Percentiles rank a stretch among this genome's conserved stretches.
These are phyloP conservation scores for Lodderomyces elongisporus DNA, from an alignment of 1,139 yeast genomes.

Conservation along the genomic window DNA sequence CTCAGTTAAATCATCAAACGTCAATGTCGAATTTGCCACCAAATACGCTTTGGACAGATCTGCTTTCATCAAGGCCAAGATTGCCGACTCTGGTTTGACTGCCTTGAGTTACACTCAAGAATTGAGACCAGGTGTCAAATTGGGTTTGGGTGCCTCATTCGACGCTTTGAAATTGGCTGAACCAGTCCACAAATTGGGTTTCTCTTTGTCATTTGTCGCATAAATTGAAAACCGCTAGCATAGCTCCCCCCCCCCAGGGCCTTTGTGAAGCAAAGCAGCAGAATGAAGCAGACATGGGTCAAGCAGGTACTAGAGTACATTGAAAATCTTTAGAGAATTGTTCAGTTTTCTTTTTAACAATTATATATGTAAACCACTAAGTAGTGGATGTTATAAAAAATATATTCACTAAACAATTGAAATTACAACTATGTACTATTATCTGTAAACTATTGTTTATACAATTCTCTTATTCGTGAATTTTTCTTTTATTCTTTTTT, in stretches of 20 bases:
- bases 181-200: constrained; percentile 97
- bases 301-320: background rate
- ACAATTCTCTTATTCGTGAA: background rate
- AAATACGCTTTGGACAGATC: constrained; percentile 85
- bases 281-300: too few species aligned
- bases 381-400: too few species aligned
- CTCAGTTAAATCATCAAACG: constrained; percentile 65
- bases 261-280: too few species aligned
- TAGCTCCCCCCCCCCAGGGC: background rate
- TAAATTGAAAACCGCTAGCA: constrained; percentile 39
- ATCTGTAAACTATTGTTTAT: too few species aligned
- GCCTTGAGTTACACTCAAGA: constrained; percentile 93
- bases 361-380: too few species aligned
- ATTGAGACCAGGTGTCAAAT: constrained; percentile 93
- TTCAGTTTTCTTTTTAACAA: too few species aligned
- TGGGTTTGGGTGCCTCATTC: constrained; percentile 96
- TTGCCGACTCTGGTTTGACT: constrained; percentile 94
- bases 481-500: constrained; percentile 1
- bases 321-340: too few species aligned
- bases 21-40: constrained; percentile 89
- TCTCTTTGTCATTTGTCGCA: constrained; percentile 88
- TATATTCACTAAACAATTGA: too few species aligned
- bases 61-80: constrained; percentile 92
- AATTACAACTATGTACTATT: too few species aligned
- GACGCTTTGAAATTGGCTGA: constrained; percentile 95